phyloP scores from a whole-genome alignment of 768 basidiomycete genomes.

The Lentinula sp. region DNA sequence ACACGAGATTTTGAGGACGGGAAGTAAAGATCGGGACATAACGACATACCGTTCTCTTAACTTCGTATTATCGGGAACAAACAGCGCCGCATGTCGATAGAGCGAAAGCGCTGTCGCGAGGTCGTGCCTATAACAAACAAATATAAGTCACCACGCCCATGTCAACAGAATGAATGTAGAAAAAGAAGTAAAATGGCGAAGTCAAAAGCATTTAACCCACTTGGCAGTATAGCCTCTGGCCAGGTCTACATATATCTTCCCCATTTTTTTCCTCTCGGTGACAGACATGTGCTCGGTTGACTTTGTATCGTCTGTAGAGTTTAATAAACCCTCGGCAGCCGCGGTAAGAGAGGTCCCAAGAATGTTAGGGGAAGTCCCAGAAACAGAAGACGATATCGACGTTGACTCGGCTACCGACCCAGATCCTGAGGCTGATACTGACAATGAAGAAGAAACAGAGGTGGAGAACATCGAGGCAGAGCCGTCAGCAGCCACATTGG shows the following conservation, averaged over 20 bases:
- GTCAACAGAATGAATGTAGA: background rate
- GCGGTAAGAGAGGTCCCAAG: background rate
- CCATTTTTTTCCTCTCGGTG: conserved; percentile 74
- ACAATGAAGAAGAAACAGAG: background rate
- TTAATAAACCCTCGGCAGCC: background rate
- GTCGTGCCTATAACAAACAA: conserved; percentile 49
- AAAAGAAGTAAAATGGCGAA: background rate
- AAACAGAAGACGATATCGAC: background rate
- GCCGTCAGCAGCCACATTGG: background rate
- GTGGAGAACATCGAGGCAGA: background rate
- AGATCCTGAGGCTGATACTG: background rate
- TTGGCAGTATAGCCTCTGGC: conserved; percentile 79
- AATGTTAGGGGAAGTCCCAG: no score
- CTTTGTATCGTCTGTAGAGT: background rate
- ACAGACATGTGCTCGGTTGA: conserved; percentile 41
- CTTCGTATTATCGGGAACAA: conserved; percentile 83
- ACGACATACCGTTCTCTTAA: conserved; percentile 79
- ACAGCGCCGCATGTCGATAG: conserved; percentile 75
- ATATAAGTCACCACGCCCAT: background rate
- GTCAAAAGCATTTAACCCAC: conserved; percentile 31
- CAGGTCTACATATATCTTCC: conserved; percentile 77
- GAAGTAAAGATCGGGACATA: conserved; percentile 20
- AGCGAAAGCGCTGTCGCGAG: conserved; percentile 75
- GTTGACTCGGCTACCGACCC: background rate
- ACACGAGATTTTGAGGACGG: conserved; percentile 8